Base-by-base conservation (phyloP, 2,329 filamentous ascomycete genomes). In the Ilyonectria sp. region DNA sequence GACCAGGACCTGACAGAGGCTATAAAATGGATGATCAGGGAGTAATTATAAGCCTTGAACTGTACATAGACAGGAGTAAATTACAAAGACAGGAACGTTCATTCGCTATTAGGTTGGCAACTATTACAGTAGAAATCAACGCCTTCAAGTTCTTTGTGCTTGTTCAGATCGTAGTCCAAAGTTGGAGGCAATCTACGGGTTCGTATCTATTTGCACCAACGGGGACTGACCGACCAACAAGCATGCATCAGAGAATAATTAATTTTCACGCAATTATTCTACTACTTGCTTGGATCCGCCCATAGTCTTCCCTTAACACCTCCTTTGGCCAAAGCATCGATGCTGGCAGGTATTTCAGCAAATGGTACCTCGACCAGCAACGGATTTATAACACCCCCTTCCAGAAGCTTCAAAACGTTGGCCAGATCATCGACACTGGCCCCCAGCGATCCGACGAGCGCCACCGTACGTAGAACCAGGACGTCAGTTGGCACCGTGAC, bases 401-500 rank as follows among this genome's bases (percentile, higher is more conserved):
- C 2, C 23, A 49, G 23, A 26, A 29, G 23, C 17, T 17, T 49
- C 5, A 49, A 29, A 8, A 49, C 46, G 15, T 31, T 1, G 17
- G 23, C 46, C 46, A 49, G 10, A 15, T 49, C 46, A 11, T 26
- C 46, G 17, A 17, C 46, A 49, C 46, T 49, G 11, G 46, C 23
- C 13, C 46, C 46, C 23, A 49, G 13, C 11, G 46, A 49, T 6
- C 46, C 46, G 46, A 49, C 13, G 13, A 49, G 23, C 1, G 46
- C 8, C 23, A 49, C 46, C 17, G 46, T 49, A 17, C 46, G 46
- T n/a, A 50, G 23, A 29, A 50, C 15, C 47, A 50, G 10, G 0
- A 50, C 2, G 7, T 50, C 26, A n/a, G 47, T 10, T 9, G 60
- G 33, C 6, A 67, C 44, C 17, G 56, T 52, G 5, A 63, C 13